Base-by-base conservation (phyloP, 306 rosid genomes). In the Cyclanthera cordifolia region DNA sequence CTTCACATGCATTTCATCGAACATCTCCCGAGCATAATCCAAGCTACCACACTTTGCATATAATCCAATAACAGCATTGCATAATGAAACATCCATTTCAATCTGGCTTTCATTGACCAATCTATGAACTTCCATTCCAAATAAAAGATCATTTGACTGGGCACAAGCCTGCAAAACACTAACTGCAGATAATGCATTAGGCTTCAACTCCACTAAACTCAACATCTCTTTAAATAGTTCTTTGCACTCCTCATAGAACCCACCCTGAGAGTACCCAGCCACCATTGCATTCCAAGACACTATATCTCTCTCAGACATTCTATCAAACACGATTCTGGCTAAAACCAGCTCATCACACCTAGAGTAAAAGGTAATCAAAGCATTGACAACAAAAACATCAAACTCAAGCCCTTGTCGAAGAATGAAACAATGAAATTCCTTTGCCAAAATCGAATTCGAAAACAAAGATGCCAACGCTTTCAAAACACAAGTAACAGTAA, bases 241-340 rank as follows among this genome's bases (percentile, higher is more conserved):
- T 77, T 87, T 93, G 63, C 95, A 87, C 76, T 90, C 87, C 20
- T 76, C 80, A 49, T 75, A 93, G 28, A 72, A 79, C 15, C 95
- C 89, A 16, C 77, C 74, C 71, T 93, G 95, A 30, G 99, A 90
- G 76, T 85, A 93, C 73, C 87, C 96, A 6, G 84, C 80, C 76
- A 93, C 81, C 95, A 90, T 86, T 15, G 99, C 78, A 82, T 88
- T 93, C 96, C 96, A 93, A 1, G 96, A 84, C 39, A 90, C 95
- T 1, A 74, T 55, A 76, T 90, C 96, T 57, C 85, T 87, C 45
- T 34, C 57, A 0, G 70, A 69, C 87, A 86, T 86, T 67, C 70
- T 49, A 50, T 90, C 88, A 46, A 93, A 93, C 82, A 87, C 32
- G 4, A 55, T 37, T 72, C 96, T 76, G 1, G 95, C 95, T 46